Conservation (phyloP, 2,329 filamentous ascomycete genomes). For the Clarireedia sp. region DNA sequence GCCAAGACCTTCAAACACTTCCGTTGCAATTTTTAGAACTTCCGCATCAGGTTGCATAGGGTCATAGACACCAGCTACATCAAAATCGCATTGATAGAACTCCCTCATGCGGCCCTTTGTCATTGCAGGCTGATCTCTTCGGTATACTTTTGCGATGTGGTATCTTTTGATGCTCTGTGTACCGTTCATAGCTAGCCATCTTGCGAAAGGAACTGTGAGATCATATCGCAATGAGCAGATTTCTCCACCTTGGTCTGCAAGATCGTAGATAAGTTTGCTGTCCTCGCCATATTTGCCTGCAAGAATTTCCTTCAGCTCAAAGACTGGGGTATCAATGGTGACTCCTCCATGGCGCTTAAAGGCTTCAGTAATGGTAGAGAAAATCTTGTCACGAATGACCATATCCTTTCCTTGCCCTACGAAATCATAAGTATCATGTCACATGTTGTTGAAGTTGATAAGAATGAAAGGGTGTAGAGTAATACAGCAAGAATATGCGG, state of each 20-base stretch:
- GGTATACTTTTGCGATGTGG: slow-evolving; percentile 89
- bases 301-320: slow-evolving; percentile 80
- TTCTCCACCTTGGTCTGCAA: slow-evolving; percentile 82
- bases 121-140: slow-evolving; percentile 75
- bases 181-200: slow-evolving; percentile 84
- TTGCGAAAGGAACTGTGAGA: slow-evolving; percentile 81
- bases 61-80: slow-evolving; percentile 83
- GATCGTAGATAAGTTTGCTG: slow-evolving; percentile 84
- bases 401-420: slow-evolving; percentile 66
- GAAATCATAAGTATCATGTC: slow-evolving; percentile 19
- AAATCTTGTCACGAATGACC: slow-evolving; percentile 74
- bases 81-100: slow-evolving; percentile 96
- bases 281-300: slow-evolving; percentile 90
- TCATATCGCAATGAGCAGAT: slow-evolving; percentile 80
- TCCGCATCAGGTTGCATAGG: slow-evolving; percentile 90
- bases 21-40: slow-evolving; percentile 73
- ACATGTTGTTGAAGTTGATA: neutral
- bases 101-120: slow-evolving; percentile 90
- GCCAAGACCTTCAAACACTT: slow-evolving; percentile 75
- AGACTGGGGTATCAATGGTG: slow-evolving; percentile 74
- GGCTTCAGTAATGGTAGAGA: slow-evolving; percentile 64
- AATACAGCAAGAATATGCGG: neutral
- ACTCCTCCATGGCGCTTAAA: slow-evolving; percentile 79
- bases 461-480: slow-evolving; percentile 1
- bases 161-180: slow-evolving; percentile 85